These are phyloP conservation scores for Bipolaris cookei DNA, from an alignment of 2,329 filamentous ascomycete genomes.

Conservation along the genomic window DNA sequence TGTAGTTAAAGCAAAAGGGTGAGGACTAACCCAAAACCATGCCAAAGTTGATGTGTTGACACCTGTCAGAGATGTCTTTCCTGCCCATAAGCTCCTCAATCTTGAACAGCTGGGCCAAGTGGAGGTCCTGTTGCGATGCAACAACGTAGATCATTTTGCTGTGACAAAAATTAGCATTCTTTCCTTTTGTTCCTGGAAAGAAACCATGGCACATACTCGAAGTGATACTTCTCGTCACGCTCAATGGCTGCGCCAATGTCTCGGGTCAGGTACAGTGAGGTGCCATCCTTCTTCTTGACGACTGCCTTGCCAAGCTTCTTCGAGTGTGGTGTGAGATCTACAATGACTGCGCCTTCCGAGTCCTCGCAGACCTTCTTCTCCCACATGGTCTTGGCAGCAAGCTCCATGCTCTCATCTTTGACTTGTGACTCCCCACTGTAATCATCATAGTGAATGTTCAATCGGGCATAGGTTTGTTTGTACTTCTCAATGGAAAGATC, in stretches of 20 bases:
- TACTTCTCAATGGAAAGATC: conserved; percentile 69
- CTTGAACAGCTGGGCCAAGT: conserved; percentile 70
- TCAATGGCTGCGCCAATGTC: conserved; percentile 72
- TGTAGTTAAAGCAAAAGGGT: too few species aligned
- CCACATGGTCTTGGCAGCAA: conserved; percentile 64
- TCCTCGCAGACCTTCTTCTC: conserved; percentile 67
- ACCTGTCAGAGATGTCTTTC: conserved; percentile 64
- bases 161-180: not conserved
- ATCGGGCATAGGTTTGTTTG: conserved; percentile 66
- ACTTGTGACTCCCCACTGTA: conserved; percentile 74
- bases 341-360: conserved; percentile 69
- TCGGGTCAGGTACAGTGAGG: conserved; percentile 71
- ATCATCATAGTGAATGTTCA: conserved; percentile 70
- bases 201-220: conserved; percentile 53
- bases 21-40: conserved; percentile 62
- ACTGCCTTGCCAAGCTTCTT: conserved; percentile 73
- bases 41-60: conserved; percentile 70
- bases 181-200: not conserved
- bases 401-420: conserved; percentile 66
- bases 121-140: conserved; percentile 68
- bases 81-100: conserved; percentile 67
- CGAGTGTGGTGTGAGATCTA: conserved; percentile 72
- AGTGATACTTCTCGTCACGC: conserved; percentile 66
- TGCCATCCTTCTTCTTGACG: conserved; percentile 70
- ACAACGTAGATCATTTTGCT: conserved; percentile 71